These are phyloP conservation scores for Ophiostoma pallidulum DNA, from an alignment of 2,329 filamentous ascomycete species.

Conservation along the genomic window DNA sequence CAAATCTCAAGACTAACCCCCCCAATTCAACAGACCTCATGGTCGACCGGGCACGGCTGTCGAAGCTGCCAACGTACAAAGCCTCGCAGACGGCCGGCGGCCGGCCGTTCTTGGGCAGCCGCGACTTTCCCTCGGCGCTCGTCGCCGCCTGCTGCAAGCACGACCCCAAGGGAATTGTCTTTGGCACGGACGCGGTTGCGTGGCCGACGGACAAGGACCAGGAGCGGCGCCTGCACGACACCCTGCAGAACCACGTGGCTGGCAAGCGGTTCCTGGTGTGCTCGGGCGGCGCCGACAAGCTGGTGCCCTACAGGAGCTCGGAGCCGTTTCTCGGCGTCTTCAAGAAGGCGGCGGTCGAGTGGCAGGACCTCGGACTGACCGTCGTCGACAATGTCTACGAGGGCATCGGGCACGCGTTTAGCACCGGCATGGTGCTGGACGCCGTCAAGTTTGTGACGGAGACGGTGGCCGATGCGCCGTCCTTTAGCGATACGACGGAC, in stretches of 20 bases:
- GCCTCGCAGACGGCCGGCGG: conserved; percentile 45
- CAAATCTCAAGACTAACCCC: too few species aligned
- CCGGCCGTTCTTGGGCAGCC: conserved; percentile 61
- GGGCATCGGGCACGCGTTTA: conserved; percentile 61
- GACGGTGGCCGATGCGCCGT: conserved; percentile 26
- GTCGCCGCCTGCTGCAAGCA: conserved; percentile 51
- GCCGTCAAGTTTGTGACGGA: conserved; percentile 54
- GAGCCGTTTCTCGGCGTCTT: conserved; percentile 54
- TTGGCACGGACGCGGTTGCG: conserved; percentile 38
- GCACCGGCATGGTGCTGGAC: conserved; percentile 55
- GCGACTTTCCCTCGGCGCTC: conserved; percentile 64
- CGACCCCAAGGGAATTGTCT: conserved; percentile 69
- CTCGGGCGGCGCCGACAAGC: conserved; percentile 57
- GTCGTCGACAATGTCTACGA: conserved; percentile 60
- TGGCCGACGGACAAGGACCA: conserved; percentile 22
- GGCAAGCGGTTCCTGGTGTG: conserved; percentile 58
- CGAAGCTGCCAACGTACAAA: conserved; percentile 54
- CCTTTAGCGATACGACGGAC: neutral
- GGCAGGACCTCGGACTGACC: conserved; percentile 44
- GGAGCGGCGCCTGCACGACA: conserved; percentile 31
- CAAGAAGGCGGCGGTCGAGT: conserved; percentile 41
- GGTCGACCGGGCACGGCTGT: conserved; percentile 64
- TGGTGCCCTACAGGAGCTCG: conserved; percentile 59
- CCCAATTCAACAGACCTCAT: conserved; percentile 43
- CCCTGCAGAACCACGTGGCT: conserved; percentile 40